Evolutionary conservation across 2,329 filamentous ascomycete genomes (phyloP), one percentile per base, ranked within the genome.

Genomic region (Boeremia exigua): DNA sequence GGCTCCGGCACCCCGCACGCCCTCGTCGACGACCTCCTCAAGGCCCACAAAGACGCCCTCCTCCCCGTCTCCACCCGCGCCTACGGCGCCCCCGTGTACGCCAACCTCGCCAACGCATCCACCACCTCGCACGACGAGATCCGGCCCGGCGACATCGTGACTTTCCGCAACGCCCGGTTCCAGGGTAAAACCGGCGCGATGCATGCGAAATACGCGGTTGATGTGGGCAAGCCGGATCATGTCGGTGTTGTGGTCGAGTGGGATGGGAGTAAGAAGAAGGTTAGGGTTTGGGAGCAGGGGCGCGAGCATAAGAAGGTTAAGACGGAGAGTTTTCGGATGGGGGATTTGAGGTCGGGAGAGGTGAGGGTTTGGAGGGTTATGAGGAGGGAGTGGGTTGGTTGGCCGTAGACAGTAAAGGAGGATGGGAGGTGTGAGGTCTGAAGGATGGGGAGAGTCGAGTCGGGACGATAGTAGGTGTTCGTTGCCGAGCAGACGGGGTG

Each of bases 191-290:
- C 94, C 65, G 95, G 95, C 1, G 85, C 92, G 4, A 93, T 99
- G 90, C 93, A 98, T 73, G 89, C 91, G 63, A 98, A 97, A 75
- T 99, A 99, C 75, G 88, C 83, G 44, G 81, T 86, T 48, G 95
- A 99, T 65, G 91, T 97, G 1, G 93, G 92, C 62, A 95, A 91
- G 73, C 91, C 85, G 9, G 84, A 94, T 61, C 95, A 99, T 69
- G 94, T 98, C 0, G 95, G 86, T 2, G 80, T 99, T 2, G 94
- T 99, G 4, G 86, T 92, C 9, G 95, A 99, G 75, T 99, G 95
- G 95, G 95, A 99, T 75, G 95, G 95, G 3, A 96, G 92, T 36
- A 96, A 97, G 85, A 96, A 96, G 84, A 97, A 98, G 82, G 89
- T 99, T 25, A 82, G 93, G 27, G 93, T 89, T 1, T 98, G 92